Evolutionary conservation across 2,329 filamentous ascomycete genomes (phyloP), one percentile per base, ranked within the genome.

Genomic region (Fusarium sp.): DNA sequence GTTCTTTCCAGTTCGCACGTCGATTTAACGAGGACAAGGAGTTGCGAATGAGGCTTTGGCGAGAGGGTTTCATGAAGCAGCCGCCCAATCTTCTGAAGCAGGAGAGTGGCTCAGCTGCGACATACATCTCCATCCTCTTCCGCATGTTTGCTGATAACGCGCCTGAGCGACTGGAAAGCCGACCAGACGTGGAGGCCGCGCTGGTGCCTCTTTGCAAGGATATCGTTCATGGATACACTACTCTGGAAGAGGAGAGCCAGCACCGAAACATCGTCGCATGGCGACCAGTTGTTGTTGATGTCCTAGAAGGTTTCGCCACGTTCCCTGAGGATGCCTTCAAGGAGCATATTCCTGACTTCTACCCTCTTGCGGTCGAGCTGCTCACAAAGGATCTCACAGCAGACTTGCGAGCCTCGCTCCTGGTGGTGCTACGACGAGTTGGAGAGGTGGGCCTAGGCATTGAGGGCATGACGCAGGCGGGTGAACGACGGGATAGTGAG

Each of bases 11-110:
- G 62, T 99, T 99, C 73, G 96, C 97, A 44, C 94, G 97, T 76
- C 92, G 92, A 73, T 99, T 99, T 85, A 99, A 99, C 79, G 94
- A 94, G 68, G 94, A 99, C 81, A 97, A 97, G 80, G 96, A 98
- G 71, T 85, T 99, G 38, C 90, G 96, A 45, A 97, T 97, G 87
- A 89, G 93, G 19, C 85, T 99, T 19, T 99, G 97, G 94, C 88
- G 94, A 51, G 96, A 99, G 79, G 96, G 97, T 1, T 99, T 99
- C 85, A 99, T 99, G 96, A 97, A 97, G 82, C 96, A 99, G 78
- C 95, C 96, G 17, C 96, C 96, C 4, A 99, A 99, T 75, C 85
- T 99, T 14, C 87, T 99, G 31, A 99, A 99, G 83, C 96, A 99
- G 79, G 96, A 99, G 82, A 93, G 89, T 65, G 95, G 96, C 40